Evolutionary conservation across 2,329 filamentous ascomycete genomes (phyloP), one percentile per base, ranked within the genome.

Genomic region (Boeremia exigua): DNA sequence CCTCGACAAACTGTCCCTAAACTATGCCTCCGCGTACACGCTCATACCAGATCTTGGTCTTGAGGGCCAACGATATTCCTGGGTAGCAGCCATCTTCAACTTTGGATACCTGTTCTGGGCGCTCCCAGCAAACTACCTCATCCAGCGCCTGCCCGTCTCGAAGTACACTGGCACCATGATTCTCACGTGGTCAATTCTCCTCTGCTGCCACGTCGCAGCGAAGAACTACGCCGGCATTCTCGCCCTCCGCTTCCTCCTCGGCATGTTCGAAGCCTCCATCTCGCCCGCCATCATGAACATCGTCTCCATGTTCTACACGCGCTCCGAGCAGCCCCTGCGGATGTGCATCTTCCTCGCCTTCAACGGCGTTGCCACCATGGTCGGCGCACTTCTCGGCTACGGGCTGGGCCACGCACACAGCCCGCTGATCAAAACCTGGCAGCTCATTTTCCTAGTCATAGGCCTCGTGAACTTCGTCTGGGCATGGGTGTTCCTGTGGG

Each of bases 41-140:
- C 60, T 76, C 1, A 72, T 74, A 15, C 67, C 72, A 0, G 75
- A 77, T 57, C 70, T 77, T 4, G 69, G 66, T 1, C 66, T 75
- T 23, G 47, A 72, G 56, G 69, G 76, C 10, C 68, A 71, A 43
- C 70, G 74, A n/a, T 79, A 78, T 60, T 69, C 66, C 19, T 79
- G 75, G 76, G 71, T 77, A 1, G 76, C 76, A 8, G 75, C 76
- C 14, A 76, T 78, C 47, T 78, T 79, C 69, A 78, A 79, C 58
- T 77, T 79, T 37, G 77, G 77, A 2, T 80, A 78, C 56, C 65
- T 79, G 10, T 75, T 78, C 61, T 78, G 75, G 71, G 76, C 74
- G 0, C 59, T 77, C 0, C 76, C 76, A 0, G 73, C 75, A 32
- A 77, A 76, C 51, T 68, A 76, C 25, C 59, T 77, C 2, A 75